Evolutionary conservation across 2,329 filamentous ascomycete species (phyloP).

Genomic region (Beauveria sp.): DNA sequence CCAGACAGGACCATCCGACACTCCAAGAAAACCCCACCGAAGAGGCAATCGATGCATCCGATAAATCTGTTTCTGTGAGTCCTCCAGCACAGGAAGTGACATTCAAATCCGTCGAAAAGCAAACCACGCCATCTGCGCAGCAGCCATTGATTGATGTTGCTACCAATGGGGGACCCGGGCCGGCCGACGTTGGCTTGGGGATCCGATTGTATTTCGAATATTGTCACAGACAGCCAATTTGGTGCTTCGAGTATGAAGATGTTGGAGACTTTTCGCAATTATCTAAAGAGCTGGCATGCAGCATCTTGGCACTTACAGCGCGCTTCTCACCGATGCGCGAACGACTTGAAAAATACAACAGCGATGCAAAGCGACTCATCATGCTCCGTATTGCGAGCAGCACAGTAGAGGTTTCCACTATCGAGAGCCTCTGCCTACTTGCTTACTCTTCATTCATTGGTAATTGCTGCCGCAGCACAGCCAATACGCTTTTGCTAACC

Average conservation of each 20-base stretch:
- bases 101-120: not conserved
- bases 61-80: constrained; percentile 26
- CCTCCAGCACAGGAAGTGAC: constrained; percentile 19
- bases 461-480: constrained; percentile 16
- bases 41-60: constrained; percentile 23
- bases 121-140: constrained; percentile 15
- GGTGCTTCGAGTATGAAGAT: constrained; percentile 37
- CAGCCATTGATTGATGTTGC: not conserved
- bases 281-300: constrained; percentile 33
- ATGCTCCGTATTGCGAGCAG: constrained; percentile 45
- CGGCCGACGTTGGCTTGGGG: constrained; percentile 26
- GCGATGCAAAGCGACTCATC: constrained; percentile 32
- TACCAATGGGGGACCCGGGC: constrained; percentile 21
- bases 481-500: constrained; percentile 5
- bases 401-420: constrained; percentile 38
- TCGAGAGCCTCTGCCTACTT: constrained; percentile 43
- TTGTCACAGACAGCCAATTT: constrained; percentile 36
- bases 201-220: constrained; percentile 34
- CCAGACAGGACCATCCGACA: constrained; percentile 9
- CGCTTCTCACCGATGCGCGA: constrained; percentile 30
- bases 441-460: constrained; percentile 43
- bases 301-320: constrained; percentile 31
- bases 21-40: constrained; percentile 23
- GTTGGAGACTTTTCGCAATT: constrained; percentile 26
- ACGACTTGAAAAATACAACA: constrained; percentile 26